Conservation (phyloP, 495 filamentous ascomycete species). For the Aspergillus sclerotioniger region DNA sequence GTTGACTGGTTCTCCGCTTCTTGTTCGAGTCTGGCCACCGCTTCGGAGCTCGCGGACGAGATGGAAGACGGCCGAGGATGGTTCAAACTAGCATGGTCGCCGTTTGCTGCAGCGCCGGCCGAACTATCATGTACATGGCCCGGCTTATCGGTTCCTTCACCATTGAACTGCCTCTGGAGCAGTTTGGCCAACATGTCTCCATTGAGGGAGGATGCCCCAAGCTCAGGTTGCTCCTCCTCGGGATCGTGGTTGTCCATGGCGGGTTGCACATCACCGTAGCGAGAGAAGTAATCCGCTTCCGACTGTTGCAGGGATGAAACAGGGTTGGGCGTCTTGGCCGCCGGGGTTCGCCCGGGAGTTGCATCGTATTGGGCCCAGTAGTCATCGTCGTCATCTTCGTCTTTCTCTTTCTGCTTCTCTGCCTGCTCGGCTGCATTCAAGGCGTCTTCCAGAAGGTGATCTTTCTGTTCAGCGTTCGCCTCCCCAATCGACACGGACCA, state of each 20-base stretch:
- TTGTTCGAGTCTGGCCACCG: constrained; percentile 65
- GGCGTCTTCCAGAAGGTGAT: constrained; percentile 40
- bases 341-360: constrained; percentile 75
- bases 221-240: constrained; percentile 51
- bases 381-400: constrained; percentile 79
- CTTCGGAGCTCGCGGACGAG: constrained; percentile 55
- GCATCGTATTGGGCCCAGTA: constrained; percentile 96
- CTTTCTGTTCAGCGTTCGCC: constrained; percentile 44
- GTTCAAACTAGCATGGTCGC: constrained; percentile 29
- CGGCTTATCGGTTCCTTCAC: constrained; percentile 13
- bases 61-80: constrained; percentile 48
- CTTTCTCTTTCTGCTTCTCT: constrained; percentile 32
- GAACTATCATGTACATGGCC: constrained; percentile 23
- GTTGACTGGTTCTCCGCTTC: constrained; percentile 61
- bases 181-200: constrained; percentile 48
- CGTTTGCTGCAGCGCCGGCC: constrained; percentile 15
- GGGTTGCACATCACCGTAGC: constrained; percentile 84
- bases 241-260: constrained; percentile 89
- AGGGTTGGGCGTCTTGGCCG: constrained; percentile 54
- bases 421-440: constrained; percentile 27
- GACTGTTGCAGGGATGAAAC: constrained; percentile 32
- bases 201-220: constrained; percentile 54
- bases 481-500: constrained; percentile 55
- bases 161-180: constrained; percentile 31
- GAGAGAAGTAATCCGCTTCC: constrained; percentile 68